Base-by-base conservation (phyloP, 371 early-diverging fungal species). In the Saksenaea vasiformis region DNA sequence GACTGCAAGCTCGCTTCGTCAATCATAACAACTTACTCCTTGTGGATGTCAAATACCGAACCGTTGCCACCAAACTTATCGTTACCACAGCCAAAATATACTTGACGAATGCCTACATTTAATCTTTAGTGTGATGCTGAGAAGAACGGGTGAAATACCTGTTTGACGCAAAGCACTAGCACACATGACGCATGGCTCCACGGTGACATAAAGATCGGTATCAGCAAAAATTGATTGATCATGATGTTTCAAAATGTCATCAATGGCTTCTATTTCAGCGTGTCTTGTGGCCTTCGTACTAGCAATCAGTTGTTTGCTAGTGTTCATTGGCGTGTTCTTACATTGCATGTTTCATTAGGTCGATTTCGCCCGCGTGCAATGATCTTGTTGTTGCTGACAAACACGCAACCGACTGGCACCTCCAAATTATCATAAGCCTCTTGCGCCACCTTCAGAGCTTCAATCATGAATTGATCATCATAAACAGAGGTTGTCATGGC, bases 181-280 rank as follows among this genome's bases (percentile, higher is more conserved):
- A 66, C 99, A 99, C 99, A 99, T 99, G 3, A 99, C 86, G 74
- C 99, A 99, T 2, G 99, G 99, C 77, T 99, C 99, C 1, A 99
- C 96, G 0, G 99, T 99, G 11, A 99, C 96, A 76, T 96, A 99
- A 28, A 99, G 73, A 65, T 88, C 87, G 53, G 87, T 79, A 35
- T 80, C 51, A 24, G 64, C 47, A 66, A 95, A 91, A 7, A 90
- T 69, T 8, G 61, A 56, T 15, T 60, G 37, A 38, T 58, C 56
- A 38, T 80, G 73, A 15, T 79, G 62, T 24, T 70, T 64, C 27
- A 91, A 68, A 65, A 95, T 89, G 41, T 83, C 69, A 69, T 96
- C 94, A 31, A 97, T 93, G 0, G 93, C 97, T 38, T 89, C 94
- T 35, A 95, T 84, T 75, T 98, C 97, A 22, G 97, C 97, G 72